phyloP scores from a whole-genome alignment of 2,329 filamentous ascomycete species.

The Trichoderma simmonsii region DNA sequence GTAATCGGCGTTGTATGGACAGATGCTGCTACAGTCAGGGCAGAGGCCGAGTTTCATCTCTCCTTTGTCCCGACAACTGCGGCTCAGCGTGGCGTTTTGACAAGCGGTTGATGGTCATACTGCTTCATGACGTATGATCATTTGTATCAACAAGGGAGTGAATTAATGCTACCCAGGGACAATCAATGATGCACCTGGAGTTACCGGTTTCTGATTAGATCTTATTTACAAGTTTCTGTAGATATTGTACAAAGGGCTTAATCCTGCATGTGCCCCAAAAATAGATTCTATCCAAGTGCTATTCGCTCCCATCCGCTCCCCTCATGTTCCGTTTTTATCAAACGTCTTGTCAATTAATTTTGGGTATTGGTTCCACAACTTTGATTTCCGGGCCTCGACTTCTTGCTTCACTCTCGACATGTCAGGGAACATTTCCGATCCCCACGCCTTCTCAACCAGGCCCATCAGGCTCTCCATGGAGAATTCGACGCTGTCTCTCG shows the following conservation, averaged over 20 bases:
- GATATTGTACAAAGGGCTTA: conserved; percentile 16
- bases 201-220: conserved; percentile 25
- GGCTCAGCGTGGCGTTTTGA: conserved; percentile 10
- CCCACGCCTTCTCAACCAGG: conserved; percentile 36
- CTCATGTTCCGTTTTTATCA: conserved; percentile 20
- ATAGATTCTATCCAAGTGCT: conserved; percentile 6
- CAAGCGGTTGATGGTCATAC: conserved; percentile 11
- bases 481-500: conserved; percentile 33
- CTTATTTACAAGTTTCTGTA: conserved; percentile 20
- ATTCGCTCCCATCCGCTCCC: background rate
- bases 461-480: conserved; percentile 30
- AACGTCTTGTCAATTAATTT: conserved; percentile 30
- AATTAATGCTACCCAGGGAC: conserved; percentile 24
- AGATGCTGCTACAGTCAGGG: background rate
- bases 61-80: background rate
- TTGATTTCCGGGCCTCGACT: conserved; percentile 30
- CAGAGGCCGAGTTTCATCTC: background rate
- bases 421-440: conserved; percentile 30
- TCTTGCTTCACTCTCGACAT: conserved; percentile 25
- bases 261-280: background rate
- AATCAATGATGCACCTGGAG: conserved; percentile 28
- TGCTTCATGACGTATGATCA: conserved; percentile 3
- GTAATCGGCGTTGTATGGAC: background rate
- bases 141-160: conserved; percentile 32
- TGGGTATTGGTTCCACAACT: conserved; percentile 31